Base-by-base conservation (phyloP, 768 basidiomycete genomes). In the Boletus subparvulus region DNA sequence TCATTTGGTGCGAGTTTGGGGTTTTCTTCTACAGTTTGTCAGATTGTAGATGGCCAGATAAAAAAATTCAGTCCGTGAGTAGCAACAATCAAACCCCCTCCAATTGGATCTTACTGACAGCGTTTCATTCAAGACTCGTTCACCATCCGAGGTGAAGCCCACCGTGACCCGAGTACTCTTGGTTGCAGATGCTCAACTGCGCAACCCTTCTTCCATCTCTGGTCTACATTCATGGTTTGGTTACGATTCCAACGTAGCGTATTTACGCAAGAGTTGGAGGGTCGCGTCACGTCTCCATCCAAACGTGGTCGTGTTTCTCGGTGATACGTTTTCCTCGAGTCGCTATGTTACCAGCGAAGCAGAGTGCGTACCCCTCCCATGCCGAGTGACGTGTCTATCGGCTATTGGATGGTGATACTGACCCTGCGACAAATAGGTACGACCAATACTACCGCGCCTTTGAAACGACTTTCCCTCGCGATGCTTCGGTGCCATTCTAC, bases 281-380 rank as follows among this genome's bases (percentile, higher is more conserved):
- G 83, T 84, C 39, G 78, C 79, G 0, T 79, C 77, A 41, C 75
- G 80, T 33, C 66, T 87, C 35, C 80, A 74, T 43, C 84, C 89
- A 3, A 75, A 90, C 60, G 77, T 73, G 6, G 83, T 91, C n/a
- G 77, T 93, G 10, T 87, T 91, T 61, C 74, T 90, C 4, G 90
- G 90, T 7, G 90, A 93, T 66, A 84, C 88, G 80, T 74, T 92
- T 50, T 81, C 87, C 44, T 81, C 82, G 58, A 85, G 87, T 7
- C 80, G 83, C 55, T 77, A 79, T 24, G 74, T 80, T 3, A 77
- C 75, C 54, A 77, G 65, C n/a, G 78, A 80, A 44, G 59, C 67
- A 48, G 80, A 83, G 83, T 83, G 75, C 78, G 83, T 82, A 61
- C 62, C 72, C 74, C 24, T 79, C 62, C 75, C 74, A 19, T 52